phyloP scores from a whole-genome alignment of 202 grass and related monocot genomes.

The Saccharum hybrid region DNA sequence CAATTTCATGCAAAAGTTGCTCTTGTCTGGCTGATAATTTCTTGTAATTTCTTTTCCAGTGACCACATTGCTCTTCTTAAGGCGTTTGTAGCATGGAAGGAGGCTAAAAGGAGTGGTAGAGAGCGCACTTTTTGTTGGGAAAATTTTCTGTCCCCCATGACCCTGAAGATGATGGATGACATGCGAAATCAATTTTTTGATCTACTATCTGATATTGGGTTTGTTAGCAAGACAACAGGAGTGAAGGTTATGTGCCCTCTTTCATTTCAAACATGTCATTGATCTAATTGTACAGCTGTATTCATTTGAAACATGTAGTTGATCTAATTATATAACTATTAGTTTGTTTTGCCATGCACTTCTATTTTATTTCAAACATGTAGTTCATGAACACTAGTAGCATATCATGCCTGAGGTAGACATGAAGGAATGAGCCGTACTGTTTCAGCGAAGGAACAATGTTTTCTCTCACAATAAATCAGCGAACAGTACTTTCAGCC shows the following conservation, averaged over 20 bases:
- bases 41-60: slow-evolving; percentile 57
- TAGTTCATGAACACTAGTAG: neutral
- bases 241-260: slow-evolving; percentile 56
- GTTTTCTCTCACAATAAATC: too few relatives aligned
- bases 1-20: neutral
- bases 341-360: neutral
- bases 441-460: too few relatives aligned
- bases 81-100: slow-evolving; percentile 93
- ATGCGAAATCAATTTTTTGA: slow-evolving; percentile 94
- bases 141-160: slow-evolving; percentile 82
- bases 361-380: slow-evolving; percentile 1
- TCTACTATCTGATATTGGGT: slow-evolving; percentile 90
- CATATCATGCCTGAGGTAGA: neutral
- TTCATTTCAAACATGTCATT: slow-evolving; percentile 26
- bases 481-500: too few relatives aligned
- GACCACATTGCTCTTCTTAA: slow-evolving; percentile 92
- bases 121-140: slow-evolving; percentile 95
- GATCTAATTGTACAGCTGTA: neutral
- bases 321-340: slow-evolving; percentile 31
- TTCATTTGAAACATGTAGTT: slow-evolving; percentile 28
- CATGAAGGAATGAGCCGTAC: neutral
- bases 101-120: slow-evolving; percentile 70
- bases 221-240: slow-evolving; percentile 80
- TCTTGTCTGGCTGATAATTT: slow-evolving; percentile 36
- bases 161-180: slow-evolving; percentile 95